Conservation (phyloP, 306 rosid genomes). For the Acmispon strigosus region DNA sequence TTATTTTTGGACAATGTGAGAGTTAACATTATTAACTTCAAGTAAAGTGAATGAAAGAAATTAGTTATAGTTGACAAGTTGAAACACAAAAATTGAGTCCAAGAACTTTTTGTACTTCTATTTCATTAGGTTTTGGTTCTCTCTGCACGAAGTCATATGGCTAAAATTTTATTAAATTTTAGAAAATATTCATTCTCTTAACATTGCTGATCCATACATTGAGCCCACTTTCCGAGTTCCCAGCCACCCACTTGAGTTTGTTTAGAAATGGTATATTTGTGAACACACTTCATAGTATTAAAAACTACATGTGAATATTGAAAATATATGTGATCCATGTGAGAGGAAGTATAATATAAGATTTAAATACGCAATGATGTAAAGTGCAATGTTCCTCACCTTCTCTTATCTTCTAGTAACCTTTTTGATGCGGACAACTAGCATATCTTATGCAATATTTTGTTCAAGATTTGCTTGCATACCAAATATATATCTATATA, state of each 20-base stretch:
- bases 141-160: too few species aligned
- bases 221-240: not conserved
- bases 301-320: not conserved
- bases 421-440: conserved; percentile 33
- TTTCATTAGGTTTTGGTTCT: too few species aligned
- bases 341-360: not conserved
- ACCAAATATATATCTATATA: conserved; percentile 17
- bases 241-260: not conserved
- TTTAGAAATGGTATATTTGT: not conserved
- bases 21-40: too few species aligned
- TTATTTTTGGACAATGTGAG: too few species aligned
- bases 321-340: conserved; percentile 24
- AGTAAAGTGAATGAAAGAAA: not conserved
- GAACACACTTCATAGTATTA: not conserved
- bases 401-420: conserved; percentile 20
- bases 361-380: not conserved
- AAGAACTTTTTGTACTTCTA: too few species aligned
- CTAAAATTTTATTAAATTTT: not conserved
- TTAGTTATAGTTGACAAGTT: not conserved
- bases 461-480: conserved; percentile 20
- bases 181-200: not conserved
- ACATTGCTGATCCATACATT: not conserved
- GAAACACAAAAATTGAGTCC: not conserved
- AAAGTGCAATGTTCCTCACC: not conserved
- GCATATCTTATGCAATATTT: conserved; percentile 19